Evolutionary conservation across 2,329 filamentous ascomycete species (phyloP).

Genomic region (Epichloe aotearoae): DNA sequence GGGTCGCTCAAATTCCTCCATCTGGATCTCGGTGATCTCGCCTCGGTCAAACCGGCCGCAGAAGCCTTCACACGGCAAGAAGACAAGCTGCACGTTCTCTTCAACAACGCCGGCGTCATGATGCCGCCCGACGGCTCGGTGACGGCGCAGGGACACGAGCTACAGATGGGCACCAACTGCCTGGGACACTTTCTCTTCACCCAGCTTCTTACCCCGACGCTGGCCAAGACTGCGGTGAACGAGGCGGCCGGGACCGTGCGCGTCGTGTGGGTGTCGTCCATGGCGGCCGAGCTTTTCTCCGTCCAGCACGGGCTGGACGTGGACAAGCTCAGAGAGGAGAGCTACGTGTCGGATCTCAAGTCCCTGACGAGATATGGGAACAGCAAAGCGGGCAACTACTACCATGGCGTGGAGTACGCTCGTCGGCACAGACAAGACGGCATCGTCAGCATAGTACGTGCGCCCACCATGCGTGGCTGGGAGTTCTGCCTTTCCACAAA

Average conservation of each 20-base stretch:
- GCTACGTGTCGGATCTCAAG: too few species aligned
- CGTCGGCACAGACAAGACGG: slow-evolving; percentile 14
- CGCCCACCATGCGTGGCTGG: too few species aligned
- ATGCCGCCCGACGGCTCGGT: slow-evolving; percentile 24
- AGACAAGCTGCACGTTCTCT: slow-evolving; percentile 24
- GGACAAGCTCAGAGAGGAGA: slow-evolving; percentile 10
- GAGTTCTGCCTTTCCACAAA: too few species aligned
- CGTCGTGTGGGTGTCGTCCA: slow-evolving; percentile 4
- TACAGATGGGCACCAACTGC: slow-evolving; percentile 15
- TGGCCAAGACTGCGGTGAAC: slow-evolving; percentile 3
- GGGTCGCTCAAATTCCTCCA: slow-evolving; percentile 29
- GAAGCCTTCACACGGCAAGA: slow-evolving; percentile 18
- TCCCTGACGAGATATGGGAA: slow-evolving; percentile 6
- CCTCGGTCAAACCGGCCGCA: slow-evolving; percentile 20
- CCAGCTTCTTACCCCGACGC: slow-evolving; percentile 1
- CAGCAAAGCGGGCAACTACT: slow-evolving; percentile 20
- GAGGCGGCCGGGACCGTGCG: slow-evolving; percentile 1
- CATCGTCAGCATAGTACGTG: slow-evolving; percentile 13
- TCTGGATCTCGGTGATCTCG: slow-evolving; percentile 31
- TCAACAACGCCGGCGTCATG: slow-evolving; percentile 35
- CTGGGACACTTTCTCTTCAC: slow-evolving; percentile 5
- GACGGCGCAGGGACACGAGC: slow-evolving; percentile 28
- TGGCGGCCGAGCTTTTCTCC: not conserved
- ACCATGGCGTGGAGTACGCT: slow-evolving; percentile 19
- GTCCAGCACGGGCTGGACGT: not conserved